Evolutionary conservation across 805 yeast genomes (phyloP), one percentile per base, ranked within the genome.

Genomic region (Jamesozyma piceae): DNA sequence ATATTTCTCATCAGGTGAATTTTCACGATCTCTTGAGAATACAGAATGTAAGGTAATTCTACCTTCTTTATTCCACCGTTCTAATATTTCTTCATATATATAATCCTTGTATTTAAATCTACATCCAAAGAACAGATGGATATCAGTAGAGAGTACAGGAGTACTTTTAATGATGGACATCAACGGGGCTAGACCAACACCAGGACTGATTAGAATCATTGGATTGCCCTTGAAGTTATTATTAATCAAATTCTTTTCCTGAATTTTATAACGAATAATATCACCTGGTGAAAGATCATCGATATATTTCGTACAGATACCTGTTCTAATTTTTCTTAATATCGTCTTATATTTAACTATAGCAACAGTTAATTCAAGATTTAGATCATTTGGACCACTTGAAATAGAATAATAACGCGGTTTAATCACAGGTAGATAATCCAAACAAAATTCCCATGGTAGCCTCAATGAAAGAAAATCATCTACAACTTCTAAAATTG

Each of bases 121-220:
- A 61, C 82, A 82, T 2, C 97, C 98, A 46, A 77, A 75, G 52
- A 89, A 85, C 22, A 90, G 60, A 35, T 71, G 64, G 33, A 82
- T 43, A 0, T 48, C 46, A 8, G 43, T 33, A 5, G 52, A 49
- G 4, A 49, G 30, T 8, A 24, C 31, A 20, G 47, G 42, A 2
- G 60, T 52, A 1, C 67, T 53, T 35, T 75, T 75, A 13, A 90
- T 71, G 33, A 89, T 54, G 1, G 85, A 73, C 53, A 86, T 75
- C 73, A 90, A 78, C 2, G 98, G 98, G 0, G 99, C 98, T 10
- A 92, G 69, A 2, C 99, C 99, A 0, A 97, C 94, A 3, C 98
- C 99, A 0, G 98, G 95, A 1, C 90, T 82, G 3, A 90, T 71
- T 74, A 90, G 67, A 3, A 92, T 64, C 21, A 83, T 63, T 0